Evolutionary conservation across 768 basidiomycete genomes (phyloP).

Genomic region (Filobasidium floriforme): DNA sequence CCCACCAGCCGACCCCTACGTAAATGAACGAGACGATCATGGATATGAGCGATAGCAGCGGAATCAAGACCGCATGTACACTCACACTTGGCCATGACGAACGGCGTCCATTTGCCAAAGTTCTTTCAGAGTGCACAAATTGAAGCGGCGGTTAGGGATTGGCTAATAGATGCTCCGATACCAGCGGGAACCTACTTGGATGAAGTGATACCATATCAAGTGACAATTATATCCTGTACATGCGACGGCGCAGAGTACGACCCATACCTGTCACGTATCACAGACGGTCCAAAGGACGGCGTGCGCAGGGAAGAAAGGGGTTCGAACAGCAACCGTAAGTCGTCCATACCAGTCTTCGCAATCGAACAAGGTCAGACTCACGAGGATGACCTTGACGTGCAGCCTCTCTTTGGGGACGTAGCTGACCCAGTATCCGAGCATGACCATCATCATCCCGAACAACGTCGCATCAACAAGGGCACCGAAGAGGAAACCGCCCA

Average conservation of each 20-base stretch:
- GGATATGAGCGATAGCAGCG: no score
- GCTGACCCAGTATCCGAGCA: background rate
- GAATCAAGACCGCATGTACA: no score
- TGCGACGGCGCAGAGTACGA: background rate
- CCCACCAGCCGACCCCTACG: constrained; percentile 4
- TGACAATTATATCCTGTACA: background rate
- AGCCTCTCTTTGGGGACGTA: background rate
- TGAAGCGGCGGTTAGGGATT: no score
- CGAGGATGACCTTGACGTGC: background rate
- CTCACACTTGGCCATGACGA: constrained; percentile 1
- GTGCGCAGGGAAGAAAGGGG: no score
- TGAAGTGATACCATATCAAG: background rate
- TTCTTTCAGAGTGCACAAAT: background rate
- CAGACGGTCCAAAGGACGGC: no score
- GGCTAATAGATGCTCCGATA: no score
- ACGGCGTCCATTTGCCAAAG: background rate
- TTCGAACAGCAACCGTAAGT: no score
- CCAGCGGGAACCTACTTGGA: no score
- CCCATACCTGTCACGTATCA: background rate
- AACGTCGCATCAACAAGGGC: background rate
- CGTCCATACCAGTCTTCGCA: no score
- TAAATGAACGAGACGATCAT: background rate
- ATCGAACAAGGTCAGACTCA: background rate
- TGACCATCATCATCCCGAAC: constrained; percentile 1
- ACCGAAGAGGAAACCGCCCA: background rate